Evolutionary conservation across 208 protist genomes (phyloP).

Genomic region (Acanthamoeba rhysodes): DNA sequence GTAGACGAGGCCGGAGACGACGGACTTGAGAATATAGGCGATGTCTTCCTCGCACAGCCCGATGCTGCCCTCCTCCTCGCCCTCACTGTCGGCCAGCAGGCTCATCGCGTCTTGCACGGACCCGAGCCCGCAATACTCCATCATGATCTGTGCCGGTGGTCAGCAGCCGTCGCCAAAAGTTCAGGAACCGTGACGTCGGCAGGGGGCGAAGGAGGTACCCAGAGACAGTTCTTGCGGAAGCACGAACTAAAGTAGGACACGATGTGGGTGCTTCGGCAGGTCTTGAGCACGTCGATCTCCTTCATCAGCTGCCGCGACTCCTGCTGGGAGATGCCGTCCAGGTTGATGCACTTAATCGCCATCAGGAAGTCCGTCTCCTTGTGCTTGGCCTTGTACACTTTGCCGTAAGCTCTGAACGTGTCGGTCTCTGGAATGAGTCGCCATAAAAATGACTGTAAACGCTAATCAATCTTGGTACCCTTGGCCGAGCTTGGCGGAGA

Average conservation of each 20-base stretch:
- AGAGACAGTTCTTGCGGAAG: conserved; percentile 48
- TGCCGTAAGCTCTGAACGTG: conserved; percentile 46
- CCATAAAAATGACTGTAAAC: background rate
- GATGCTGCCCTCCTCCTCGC: background rate
- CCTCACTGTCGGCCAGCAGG: conserved; percentile 6
- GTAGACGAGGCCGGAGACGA: conserved; percentile 55
- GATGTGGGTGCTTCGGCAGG: conserved; percentile 46
- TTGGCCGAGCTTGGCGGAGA: conserved; percentile 70
- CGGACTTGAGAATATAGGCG: conserved; percentile 56
- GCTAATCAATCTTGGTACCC: background rate
- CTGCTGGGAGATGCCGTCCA: conserved; percentile 54
- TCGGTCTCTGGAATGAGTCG: no score
- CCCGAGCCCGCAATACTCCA: conserved; percentile 61
- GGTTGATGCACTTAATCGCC: conserved; percentile 70
- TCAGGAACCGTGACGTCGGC: background rate
- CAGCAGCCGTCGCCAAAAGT: background rate
- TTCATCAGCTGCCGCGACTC: conserved; percentile 37
- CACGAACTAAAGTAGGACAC: conserved; percentile 60
- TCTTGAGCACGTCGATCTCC: conserved; percentile 74
- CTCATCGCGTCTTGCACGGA: conserved; percentile 56
- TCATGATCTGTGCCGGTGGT: conserved; percentile 52
- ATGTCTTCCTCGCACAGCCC: conserved; percentile 60
- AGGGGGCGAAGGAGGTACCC: background rate
- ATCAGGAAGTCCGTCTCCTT: conserved; percentile 58
- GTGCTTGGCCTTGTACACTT: conserved; percentile 69